Base-by-base conservation (phyloP, 345 rosid species). In the Passiflora organensis region DNA sequence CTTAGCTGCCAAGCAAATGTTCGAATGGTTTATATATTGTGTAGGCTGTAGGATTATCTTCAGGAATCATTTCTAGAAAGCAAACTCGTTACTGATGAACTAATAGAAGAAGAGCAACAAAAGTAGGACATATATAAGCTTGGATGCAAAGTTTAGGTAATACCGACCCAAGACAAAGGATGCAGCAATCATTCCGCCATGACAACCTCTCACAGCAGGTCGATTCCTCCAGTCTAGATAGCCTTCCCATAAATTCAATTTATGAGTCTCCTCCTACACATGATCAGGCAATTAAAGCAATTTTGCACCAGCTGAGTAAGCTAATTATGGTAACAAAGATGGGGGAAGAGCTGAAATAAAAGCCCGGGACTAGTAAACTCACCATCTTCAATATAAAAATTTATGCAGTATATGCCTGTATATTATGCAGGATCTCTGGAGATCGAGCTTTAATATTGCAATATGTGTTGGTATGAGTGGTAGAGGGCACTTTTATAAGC, bases 131-230 rank as follows among this genome's bases (percentile, higher is more conserved):
- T 42, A 39, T 24, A 42, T 16, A 21, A 1, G 36, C 9, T 6
- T 36, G 17, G 32, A n/a, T n/a, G n/a, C n/a, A 57, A 53, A 45
- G n/a, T 46, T 8, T 1, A 52, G 41, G 43, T 18, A 19, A 10
- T 62, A 65, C 82, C 58, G 13, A 86, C 91, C 84, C 69, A 89
- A 69, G 67, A 83, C 82, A 48, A 85, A 89, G 53, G 85, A 81
- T 49, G 94, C 89, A 22, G 91, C 91, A 50, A 70, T 80, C 81
- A 76, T 81, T 78, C 96, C 91, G 9, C 96, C 96, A 43, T 88
- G 91, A 51, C 65, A 75, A 51, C 82, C 81, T 66, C 73, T 76
- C 36, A 66, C 39, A 36, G 88, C 89, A 10, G 89, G 85, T 58
- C 70, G 78, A 51, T 78, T 77, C 72, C 78, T 71, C 91, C 96